These are phyloP conservation scores for Wallacemonas sp. DNA, from an alignment of 208 protist genomes.

Conservation along the genomic window DNA sequence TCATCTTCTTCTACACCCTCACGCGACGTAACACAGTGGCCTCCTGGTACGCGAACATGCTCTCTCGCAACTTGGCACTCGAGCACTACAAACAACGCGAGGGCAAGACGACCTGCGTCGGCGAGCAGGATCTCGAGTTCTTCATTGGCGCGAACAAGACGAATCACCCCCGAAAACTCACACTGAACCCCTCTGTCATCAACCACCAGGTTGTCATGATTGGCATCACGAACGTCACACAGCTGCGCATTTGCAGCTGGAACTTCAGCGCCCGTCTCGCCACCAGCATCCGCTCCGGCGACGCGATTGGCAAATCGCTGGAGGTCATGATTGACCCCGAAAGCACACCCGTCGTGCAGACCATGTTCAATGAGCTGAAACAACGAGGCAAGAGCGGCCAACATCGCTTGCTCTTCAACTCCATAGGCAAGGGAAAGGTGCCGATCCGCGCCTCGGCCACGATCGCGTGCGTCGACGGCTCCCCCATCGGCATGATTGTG, in stretches of 20 bases:
- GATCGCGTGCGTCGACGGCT: conserved; percentile 31
- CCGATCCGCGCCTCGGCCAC: conserved; percentile 28
- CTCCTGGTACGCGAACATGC: conserved; percentile 22
- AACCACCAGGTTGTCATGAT: conserved; percentile 40
- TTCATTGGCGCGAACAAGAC: conserved; percentile 23
- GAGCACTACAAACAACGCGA: conserved; percentile 14
- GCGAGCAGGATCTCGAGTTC: conserved; percentile 27
- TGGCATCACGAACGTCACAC: conserved; percentile 29
- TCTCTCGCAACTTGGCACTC: conserved; percentile 25
- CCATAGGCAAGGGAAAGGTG: conserved; percentile 25
- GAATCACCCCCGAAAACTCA: conserved; percentile 8
- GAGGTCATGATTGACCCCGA: conserved; percentile 30
- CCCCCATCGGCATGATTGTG: conserved; percentile 37
- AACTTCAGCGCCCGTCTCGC: conserved; percentile 31
- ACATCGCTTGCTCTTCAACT: conserved; percentile 32
- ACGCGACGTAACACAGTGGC: conserved; percentile 17
- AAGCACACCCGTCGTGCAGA: conserved; percentile 19
- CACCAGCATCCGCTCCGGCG: conserved; percentile 26
- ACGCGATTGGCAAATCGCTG: conserved; percentile 37
- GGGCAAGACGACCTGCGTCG: conserved; percentile 3
- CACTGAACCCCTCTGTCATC: conserved; percentile 19
- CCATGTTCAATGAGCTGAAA: conserved; percentile 29
- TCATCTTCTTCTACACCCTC: conserved; percentile 35
- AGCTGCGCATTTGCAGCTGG: conserved; percentile 39
- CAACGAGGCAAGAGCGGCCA: conserved; percentile 18